phyloP scores from a whole-genome alignment of 768 basidiomycete species.

The Cystofilobasidium bisporidii region DNA sequence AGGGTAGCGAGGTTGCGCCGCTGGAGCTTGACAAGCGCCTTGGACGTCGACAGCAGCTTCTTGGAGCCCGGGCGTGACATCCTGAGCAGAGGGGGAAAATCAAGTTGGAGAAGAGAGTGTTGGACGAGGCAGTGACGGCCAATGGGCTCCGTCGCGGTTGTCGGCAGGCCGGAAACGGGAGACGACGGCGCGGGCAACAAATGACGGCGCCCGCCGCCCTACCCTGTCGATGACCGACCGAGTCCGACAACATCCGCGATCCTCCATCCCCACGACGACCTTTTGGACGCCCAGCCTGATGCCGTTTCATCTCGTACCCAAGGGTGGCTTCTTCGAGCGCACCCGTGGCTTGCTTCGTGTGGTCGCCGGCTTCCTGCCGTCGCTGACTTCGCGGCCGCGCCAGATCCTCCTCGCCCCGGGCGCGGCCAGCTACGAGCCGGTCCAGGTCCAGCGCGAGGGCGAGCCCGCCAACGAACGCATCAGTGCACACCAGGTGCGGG shows the following conservation, averaged over 20 bases:
- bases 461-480: slow-evolving; percentile 3
- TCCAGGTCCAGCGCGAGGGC: slow-evolving; percentile 10
- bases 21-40: slow-evolving; percentile 3
- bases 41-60: neutral
- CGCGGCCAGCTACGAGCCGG: neutral
- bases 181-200: no score
- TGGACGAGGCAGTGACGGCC: no score
- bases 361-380: neutral
- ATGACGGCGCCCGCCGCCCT: no score
- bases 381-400: neutral
- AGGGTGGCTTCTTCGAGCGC: slow-evolving; percentile 12
- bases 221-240: no score
- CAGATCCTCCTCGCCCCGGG: slow-evolving; percentile 13
- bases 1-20: neutral
- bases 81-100: no score
- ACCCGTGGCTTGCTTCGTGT: slow-evolving; percentile 4
- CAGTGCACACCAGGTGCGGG: slow-evolving; percentile 16
- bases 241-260: no score
- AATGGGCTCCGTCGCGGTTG: no score
- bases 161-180: no score
- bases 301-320: neutral
- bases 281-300: no score
- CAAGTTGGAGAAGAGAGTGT: no score
- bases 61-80: neutral
- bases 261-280: neutral